phyloP scores from a whole-genome alignment of 2,329 filamentous ascomycete genomes.

The Whalleya microplaca region DNA sequence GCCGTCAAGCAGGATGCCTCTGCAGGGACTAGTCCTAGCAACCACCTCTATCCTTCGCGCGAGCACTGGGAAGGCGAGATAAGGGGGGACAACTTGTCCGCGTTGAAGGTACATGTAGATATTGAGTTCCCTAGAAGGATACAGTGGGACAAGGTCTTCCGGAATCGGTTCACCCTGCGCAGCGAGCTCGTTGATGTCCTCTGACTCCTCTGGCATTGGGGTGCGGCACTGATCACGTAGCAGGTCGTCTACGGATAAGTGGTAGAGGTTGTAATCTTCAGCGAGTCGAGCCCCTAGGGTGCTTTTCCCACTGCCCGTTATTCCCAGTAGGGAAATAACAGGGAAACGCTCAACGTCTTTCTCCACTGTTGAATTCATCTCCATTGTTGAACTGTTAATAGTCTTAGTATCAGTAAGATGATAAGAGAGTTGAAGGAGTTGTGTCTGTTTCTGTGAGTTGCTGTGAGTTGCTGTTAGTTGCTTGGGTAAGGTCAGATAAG shows the following conservation, averaged over 20 bases:
- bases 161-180: background rate
- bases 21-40: background rate
- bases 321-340: constrained; percentile 21
- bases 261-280: constrained; percentile 10
- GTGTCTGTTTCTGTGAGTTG: no score
- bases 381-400: no score
- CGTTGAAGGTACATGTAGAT: background rate
- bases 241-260: constrained; percentile 14
- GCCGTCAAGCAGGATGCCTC: constrained; percentile 6
- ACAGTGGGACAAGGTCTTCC: background rate
- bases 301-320: constrained; percentile 13
- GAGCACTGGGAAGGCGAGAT: constrained; percentile 3
- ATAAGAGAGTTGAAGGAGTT: no score
- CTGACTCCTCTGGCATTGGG: background rate
- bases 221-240: background rate
- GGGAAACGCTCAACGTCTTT: constrained; percentile 9
- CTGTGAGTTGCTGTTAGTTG: no score
- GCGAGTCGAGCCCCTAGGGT: constrained; percentile 15
- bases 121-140: no score
- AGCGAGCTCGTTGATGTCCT: background rate
- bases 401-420: no score
- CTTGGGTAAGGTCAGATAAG: no score
- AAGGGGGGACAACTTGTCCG: background rate
- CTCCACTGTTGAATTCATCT: no score
- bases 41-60: background rate